Percentiles rank a stretch among this genome's conserved stretches.
Evolutionary conservation across 345 rosid species (phyloP).

Genomic region (Rhizophora apiculata): DNA sequence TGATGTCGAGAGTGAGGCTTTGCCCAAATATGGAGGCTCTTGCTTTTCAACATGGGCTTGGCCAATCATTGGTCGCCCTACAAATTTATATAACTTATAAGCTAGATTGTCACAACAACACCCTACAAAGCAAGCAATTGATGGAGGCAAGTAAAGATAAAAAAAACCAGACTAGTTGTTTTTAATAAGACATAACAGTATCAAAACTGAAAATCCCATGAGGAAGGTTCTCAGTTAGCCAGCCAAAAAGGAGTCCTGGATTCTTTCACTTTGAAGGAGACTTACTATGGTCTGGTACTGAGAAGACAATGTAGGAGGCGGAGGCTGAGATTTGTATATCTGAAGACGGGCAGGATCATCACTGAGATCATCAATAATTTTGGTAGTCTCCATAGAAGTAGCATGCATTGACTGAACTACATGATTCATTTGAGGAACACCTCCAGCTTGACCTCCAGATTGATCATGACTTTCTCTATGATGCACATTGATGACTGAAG

Average conservation of each 20-base stretch:
- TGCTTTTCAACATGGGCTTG: no score
- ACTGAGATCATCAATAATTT: slow-evolving; percentile 34
- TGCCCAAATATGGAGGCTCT: no score
- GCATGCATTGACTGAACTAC: slow-evolving; percentile 35
- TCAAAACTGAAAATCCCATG: slow-evolving; percentile 7
- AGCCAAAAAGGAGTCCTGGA: slow-evolving; percentile 16
- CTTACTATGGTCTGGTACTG: slow-evolving; percentile 43
- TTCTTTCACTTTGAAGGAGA: slow-evolving; percentile 15
- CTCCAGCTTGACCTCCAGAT: slow-evolving; percentile 1
- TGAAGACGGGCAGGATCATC: slow-evolving; percentile 55
- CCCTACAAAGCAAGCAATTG: no score
- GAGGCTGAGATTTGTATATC: slow-evolving; percentile 88
- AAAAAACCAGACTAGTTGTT: background rate
- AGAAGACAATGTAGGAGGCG: slow-evolving; percentile 51
- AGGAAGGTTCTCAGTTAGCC: slow-evolving; percentile 1
- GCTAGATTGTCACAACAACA: no score
- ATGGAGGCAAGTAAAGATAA: background rate
- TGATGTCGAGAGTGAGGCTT: no score
- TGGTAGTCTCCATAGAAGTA: slow-evolving; percentile 34
- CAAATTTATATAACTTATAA: no score
- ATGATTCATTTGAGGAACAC: slow-evolving; percentile 31
- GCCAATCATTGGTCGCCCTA: no score
- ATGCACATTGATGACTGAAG: no score
- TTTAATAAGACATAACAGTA: background rate
- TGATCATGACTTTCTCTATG: no score